Conservation (phyloP, 345 rosid species). For the Excoecaria cochinchinensis region DNA sequence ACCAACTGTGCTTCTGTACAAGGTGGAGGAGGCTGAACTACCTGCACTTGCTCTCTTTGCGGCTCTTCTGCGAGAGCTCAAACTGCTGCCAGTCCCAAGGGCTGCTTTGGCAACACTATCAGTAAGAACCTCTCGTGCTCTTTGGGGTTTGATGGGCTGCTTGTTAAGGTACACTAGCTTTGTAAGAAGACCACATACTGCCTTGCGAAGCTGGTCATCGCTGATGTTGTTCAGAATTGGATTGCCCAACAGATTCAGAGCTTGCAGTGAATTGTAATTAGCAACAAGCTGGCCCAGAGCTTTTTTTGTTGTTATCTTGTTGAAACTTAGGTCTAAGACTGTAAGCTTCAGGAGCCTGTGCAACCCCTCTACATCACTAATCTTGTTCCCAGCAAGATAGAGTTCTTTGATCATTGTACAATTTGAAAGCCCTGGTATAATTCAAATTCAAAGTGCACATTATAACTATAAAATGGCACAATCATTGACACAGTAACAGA, state of each 20-base stretch:
- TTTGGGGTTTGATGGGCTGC: constrained; percentile 68
- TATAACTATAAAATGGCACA: background rate
- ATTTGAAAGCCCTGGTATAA: constrained; percentile 67
- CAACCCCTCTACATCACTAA: constrained; percentile 79
- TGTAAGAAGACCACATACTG: constrained; percentile 72
- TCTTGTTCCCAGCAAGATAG: constrained; percentile 84
- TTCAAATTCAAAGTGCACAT: background rate
- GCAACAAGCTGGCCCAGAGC: constrained; percentile 91
- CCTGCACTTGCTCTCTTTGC: constrained; percentile 36
- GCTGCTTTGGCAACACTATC: constrained; percentile 85
- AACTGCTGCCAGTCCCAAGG: constrained; percentile 41
- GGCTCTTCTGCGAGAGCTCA: constrained; percentile 40
- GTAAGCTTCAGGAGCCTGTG: constrained; percentile 88
- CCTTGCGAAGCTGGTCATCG: constrained; percentile 76
- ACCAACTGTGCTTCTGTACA: constrained; percentile 27
- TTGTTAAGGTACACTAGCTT: constrained; percentile 81
- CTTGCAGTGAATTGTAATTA: constrained; percentile 74
- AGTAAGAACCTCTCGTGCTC: constrained; percentile 65
- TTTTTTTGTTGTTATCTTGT: constrained; percentile 84
- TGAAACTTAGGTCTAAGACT: constrained; percentile 85
- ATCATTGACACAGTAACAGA: background rate
- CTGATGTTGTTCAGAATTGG: constrained; percentile 73
- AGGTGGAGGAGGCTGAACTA: constrained; percentile 31
- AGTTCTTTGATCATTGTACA: constrained; percentile 86
- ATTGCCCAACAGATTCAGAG: constrained; percentile 79